A percentile compares a stretch with the other conserved stretches of the same genome.
phyloP scores from a whole-genome alignment of 106 monocot genomes.

The Dioscorea dumetorum region DNA sequence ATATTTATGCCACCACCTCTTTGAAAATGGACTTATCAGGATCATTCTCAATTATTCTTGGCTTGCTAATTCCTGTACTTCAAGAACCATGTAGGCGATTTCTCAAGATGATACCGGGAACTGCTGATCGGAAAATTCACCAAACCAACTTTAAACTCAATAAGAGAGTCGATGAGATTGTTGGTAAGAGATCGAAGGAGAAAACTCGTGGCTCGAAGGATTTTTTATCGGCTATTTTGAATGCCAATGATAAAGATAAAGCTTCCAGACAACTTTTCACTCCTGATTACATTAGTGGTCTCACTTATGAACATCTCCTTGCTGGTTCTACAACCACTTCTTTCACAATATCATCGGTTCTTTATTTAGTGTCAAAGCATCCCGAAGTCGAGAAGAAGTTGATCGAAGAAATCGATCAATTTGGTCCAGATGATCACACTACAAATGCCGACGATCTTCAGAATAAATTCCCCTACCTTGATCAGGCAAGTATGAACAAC shows the following conservation, averaged over 20 bases:
- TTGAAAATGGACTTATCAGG: constrained; percentile 73
- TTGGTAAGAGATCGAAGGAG: constrained; percentile 21
- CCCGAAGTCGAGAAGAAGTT: constrained; percentile 68
- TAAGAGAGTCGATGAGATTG: constrained; percentile 29
- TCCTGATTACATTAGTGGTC: constrained; percentile 48
- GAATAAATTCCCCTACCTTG: constrained; percentile 69
- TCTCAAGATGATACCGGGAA: constrained; percentile 44
- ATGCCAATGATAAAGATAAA: constrained; percentile 24
- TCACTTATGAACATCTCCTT: constrained; percentile 78
- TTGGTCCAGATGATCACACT: constrained; percentile 24
- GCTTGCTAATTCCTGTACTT: constrained; percentile 41
- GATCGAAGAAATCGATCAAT: constrained; percentile 55
- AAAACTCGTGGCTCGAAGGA: constrained; percentile 17
- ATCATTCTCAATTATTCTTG: constrained; percentile 55
- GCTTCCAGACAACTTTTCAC: constrained; percentile 30
- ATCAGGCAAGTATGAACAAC: constrained; percentile 39
- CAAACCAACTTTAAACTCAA: constrained; percentile 34
- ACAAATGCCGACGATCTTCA: constrained; percentile 59
- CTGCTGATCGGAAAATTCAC: constrained; percentile 40
- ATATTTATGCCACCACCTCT: constrained; percentile 50
- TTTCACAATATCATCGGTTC: constrained; percentile 47
- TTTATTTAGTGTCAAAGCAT: constrained; percentile 71
- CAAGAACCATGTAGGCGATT: constrained; percentile 48
- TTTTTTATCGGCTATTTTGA: constrained; percentile 49
- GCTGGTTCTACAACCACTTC: constrained; percentile 79